Percentiles rank a stretch among this genome's conserved stretches.
phyloP scores from a whole-genome alignment of 768 basidiomycete genomes.

The Lentinus brumalis region DNA sequence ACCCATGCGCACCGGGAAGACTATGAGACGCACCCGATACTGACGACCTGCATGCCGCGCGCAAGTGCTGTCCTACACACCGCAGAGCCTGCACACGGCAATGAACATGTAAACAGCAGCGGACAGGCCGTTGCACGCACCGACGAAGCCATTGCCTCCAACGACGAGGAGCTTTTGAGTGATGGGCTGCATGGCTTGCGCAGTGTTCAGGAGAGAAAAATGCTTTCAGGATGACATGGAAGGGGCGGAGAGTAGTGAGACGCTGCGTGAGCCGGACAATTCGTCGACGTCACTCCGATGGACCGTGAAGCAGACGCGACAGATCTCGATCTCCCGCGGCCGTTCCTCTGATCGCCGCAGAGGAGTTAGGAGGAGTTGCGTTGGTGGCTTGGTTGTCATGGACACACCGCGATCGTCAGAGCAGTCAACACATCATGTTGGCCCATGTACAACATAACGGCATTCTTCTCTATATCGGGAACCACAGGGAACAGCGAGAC shows the following conservation, averaged over 20 bases:
- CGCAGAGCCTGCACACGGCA: conserved; percentile 74
- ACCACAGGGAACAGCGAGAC: not conserved
- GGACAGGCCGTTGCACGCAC: conserved; percentile 40
- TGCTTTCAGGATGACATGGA: not conserved
- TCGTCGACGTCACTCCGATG: not conserved
- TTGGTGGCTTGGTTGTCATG: too few relatives aligned
- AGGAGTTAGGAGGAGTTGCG: too few relatives aligned
- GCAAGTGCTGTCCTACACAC: conserved; percentile 87
- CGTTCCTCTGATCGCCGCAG: too few relatives aligned
- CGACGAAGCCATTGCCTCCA: conserved; percentile 98
- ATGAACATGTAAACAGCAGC: not conserved
- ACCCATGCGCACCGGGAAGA: not conserved
- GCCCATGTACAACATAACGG: not conserved
- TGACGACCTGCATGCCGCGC: conserved; percentile 84
- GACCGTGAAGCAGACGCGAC: not conserved
- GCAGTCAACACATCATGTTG: not conserved
- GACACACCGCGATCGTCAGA: too few relatives aligned
- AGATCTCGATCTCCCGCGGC: not conserved
- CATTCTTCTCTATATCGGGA: not conserved
- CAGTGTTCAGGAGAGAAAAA: not conserved
- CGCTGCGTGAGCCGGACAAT: not conserved
- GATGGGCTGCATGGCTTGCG: conserved; percentile 26
- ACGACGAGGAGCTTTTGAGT: conserved; percentile 80
- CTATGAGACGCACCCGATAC: conserved; percentile 66
- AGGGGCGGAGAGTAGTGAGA: not conserved